Evolutionary conservation across 192 early-diverging fungal genomes (phyloP).

Genomic region (Dimargaris xerosporica): DNA sequence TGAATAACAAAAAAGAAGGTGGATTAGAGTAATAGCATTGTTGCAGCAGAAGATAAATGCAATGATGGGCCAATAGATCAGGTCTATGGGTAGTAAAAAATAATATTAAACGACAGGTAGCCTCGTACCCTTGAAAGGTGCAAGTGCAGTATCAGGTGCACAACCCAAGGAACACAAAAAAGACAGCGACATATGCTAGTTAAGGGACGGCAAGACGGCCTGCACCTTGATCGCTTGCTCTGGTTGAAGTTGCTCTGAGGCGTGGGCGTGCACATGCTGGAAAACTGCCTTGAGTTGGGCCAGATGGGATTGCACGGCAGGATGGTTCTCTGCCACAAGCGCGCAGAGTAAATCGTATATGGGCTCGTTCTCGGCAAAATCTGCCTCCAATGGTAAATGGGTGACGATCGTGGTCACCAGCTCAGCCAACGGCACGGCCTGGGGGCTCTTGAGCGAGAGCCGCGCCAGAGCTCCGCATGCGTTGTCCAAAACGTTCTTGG

Average conservation of each 20-base stretch:
- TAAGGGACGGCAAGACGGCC: not conserved
- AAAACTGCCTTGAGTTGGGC: not conserved
- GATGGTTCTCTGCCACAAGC: constrained; percentile 33
- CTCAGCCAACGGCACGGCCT: constrained; percentile 52
- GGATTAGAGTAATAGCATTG: no score
- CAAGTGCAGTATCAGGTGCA: no score
- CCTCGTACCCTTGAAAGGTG: no score
- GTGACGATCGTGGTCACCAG: constrained; percentile 48
- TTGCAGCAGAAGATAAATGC: no score
- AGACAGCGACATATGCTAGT: no score
- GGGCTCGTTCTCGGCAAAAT: constrained; percentile 64
- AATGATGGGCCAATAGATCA: no score
- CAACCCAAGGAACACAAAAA: no score
- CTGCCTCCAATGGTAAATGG: constrained; percentile 54
- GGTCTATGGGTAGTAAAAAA: no score
- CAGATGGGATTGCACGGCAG: constrained; percentile 16
- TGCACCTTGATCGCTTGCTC: not conserved
- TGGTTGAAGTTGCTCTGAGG: not conserved
- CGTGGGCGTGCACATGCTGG: not conserved
- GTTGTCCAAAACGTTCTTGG: constrained; percentile 48
- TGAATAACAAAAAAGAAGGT: no score
- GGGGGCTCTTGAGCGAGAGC: constrained; percentile 48
- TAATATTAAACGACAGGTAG: no score
- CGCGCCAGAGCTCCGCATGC: constrained; percentile 67
- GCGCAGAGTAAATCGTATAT: constrained; percentile 54